phyloP scores from a whole-genome alignment of 2,329 filamentous ascomycete species.

The Diaporthe sp. region DNA sequence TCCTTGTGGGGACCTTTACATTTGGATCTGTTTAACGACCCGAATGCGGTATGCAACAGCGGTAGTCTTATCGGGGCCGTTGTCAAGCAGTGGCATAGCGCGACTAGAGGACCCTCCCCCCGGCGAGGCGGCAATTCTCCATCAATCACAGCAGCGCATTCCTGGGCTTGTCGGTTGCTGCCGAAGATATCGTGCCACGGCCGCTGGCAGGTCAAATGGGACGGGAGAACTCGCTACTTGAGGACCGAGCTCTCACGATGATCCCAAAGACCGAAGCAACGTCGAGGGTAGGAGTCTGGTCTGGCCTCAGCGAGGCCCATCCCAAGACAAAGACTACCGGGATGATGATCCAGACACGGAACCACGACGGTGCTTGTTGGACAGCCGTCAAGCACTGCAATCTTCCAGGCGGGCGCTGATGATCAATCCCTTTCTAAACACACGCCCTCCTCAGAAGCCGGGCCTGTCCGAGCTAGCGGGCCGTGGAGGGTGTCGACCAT shows the following conservation, averaged over 20 bases:
- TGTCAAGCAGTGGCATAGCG: conserved; percentile 2
- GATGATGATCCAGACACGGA: neutral
- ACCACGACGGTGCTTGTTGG: neutral
- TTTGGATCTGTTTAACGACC: neutral
- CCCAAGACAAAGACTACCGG: neutral
- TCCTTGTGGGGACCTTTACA: conserved; percentile 10
- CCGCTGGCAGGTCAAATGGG: neutral
- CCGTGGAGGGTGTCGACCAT: conserved; percentile 4
- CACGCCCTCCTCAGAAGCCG: conserved; percentile 7
- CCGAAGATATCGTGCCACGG: conserved; percentile 30
- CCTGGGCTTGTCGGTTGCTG: conserved; percentile 19
- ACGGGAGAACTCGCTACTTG: conserved; percentile 4
- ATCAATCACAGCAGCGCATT: conserved; percentile 31
- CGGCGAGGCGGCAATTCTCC: conserved; percentile 21
- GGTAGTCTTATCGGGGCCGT: conserved; percentile 19
- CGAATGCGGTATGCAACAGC: conserved; percentile 24
- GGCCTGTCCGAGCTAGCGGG: conserved; percentile 9
- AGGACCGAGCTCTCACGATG: conserved; percentile 2
- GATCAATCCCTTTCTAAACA: neutral
- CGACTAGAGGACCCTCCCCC: conserved; percentile 11
- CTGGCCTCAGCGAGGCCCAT: neutral
- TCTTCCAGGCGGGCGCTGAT: neutral
- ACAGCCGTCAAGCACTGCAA: neutral
- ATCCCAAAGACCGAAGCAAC: neutral
- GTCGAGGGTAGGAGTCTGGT: neutral